Conservation (phyloP, 2,329 filamentous ascomycete genomes). For the Exserohilum rostratum region DNA sequence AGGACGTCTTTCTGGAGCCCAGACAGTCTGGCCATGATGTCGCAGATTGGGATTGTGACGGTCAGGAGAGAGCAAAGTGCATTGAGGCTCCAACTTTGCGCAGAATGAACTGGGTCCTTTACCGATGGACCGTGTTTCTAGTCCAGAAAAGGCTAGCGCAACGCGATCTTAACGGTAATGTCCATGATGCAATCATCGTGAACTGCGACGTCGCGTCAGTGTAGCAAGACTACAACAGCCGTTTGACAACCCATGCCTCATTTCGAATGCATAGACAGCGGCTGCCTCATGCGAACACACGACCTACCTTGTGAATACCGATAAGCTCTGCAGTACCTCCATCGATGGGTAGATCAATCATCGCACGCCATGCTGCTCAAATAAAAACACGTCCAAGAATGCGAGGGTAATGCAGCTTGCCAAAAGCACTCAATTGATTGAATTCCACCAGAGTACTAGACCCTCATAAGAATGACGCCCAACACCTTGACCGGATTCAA, state of each 20-base stretch:
- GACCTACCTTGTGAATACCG: neutral
- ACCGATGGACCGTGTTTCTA: slow-evolving; percentile 6
- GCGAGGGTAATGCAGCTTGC: neutral
- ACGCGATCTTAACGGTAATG: slow-evolving; percentile 3
- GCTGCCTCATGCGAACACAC: neutral
- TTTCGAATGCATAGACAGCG: neutral
- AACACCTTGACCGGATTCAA: neutral
- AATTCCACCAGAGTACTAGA: neutral
- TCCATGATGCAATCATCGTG: slow-evolving; percentile 9
- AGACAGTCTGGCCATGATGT: slow-evolving; percentile 64
- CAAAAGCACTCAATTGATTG: too few species aligned
- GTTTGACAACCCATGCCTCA: neutral
- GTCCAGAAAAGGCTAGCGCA: slow-evolving; percentile 7
- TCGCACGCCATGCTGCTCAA: neutral
- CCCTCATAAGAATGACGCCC: neutral
- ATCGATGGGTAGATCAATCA: neutral
- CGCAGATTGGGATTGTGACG: neutral
- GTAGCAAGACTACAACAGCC: neutral
- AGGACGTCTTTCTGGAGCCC: slow-evolving; percentile 92
- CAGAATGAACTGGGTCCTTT: neutral
- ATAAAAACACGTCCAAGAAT: neutral
- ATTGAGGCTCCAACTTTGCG: neutral
- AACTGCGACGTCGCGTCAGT: neutral
- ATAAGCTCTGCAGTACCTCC: neutral
- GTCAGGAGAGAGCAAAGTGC: slow-evolving; percentile 1